Conservation (phyloP, 345 rosid species). For the Linum tenue region DNA sequence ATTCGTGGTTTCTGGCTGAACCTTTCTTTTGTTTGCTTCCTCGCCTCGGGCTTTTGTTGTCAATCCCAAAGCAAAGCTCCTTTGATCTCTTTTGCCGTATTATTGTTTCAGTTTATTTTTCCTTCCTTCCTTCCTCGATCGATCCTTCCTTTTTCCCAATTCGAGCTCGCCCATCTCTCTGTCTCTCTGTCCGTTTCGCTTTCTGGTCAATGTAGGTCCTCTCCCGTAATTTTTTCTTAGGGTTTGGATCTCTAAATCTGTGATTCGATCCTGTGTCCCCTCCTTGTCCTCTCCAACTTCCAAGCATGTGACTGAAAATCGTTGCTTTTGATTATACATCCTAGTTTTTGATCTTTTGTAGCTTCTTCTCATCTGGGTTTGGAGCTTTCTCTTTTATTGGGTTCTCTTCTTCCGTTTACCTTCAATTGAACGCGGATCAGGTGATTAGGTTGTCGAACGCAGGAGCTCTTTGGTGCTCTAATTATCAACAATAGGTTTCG, state of each 20-base stretch:
- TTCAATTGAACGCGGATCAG: too few relatives aligned
- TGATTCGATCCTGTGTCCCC: too few relatives aligned
- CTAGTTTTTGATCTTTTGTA: background rate
- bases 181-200: background rate
- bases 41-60: background rate
- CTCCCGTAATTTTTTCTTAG: background rate
- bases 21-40: conserved; percentile 1
- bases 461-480: background rate
- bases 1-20: background rate
- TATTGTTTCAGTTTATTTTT: too few relatives aligned
- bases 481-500: background rate
- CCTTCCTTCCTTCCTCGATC: background rate
- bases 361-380: background rate
- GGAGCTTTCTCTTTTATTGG: too few relatives aligned
- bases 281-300: too few relatives aligned
- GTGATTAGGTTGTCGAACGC: background rate
- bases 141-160: background rate
- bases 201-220: background rate
- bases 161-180: background rate
- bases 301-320: background rate
- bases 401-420: background rate
- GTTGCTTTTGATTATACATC: background rate
- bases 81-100: background rate
- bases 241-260: background rate
- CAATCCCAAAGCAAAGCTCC: background rate